Base-by-base conservation (phyloP, 129 eudicot species). In the Scalesia atractyloides region DNA sequence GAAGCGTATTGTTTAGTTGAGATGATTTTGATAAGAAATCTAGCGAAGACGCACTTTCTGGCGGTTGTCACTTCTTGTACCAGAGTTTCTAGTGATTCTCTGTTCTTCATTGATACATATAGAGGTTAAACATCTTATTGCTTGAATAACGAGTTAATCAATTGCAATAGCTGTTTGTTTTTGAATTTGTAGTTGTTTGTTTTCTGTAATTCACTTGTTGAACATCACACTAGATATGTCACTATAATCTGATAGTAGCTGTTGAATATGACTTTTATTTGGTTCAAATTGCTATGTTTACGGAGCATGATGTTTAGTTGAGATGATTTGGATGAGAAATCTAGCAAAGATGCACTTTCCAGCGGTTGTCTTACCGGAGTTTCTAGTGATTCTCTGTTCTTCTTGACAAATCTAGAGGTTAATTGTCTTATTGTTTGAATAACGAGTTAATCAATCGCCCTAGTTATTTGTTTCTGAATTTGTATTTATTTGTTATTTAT, bases 1-100 rank as follows among this genome's bases (percentile, higher is more conserved):
- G 26, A 2, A 24, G 26, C 26, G 26, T 24, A 2, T 0, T 24
- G 26, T 24, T 24, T 24, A 24, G 26, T 24, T 24, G 26, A 24
- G 91, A 93, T 3, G 91, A 90, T 19, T 90, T 56, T 78, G 82
- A 80, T 22, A 92, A 93, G 64, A 82, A 93, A 67, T 61, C 95
- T n/a, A 93, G 84, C 59, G 86, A 90, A 72, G 97, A 93, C 59
- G 96, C 97, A 20, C 87, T 82, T 68, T 87, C 98, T 64, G 97
- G 97, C 26, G 97, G 97, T 22, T 77, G 97, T 5, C 84, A 24
- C 26, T 24, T 24, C 2, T 24, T 2, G 90, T 52, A 81, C 96
- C 30, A 54, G 68, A 5, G 82, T 75, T 47, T 87, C 98, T 18
- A 80, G 84, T 11, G 89, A 87, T 17, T 80, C 87, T 5, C 87